Conservation (phyloP, 2,329 filamentous ascomycete genomes). For the Colletotrichum agaves region DNA sequence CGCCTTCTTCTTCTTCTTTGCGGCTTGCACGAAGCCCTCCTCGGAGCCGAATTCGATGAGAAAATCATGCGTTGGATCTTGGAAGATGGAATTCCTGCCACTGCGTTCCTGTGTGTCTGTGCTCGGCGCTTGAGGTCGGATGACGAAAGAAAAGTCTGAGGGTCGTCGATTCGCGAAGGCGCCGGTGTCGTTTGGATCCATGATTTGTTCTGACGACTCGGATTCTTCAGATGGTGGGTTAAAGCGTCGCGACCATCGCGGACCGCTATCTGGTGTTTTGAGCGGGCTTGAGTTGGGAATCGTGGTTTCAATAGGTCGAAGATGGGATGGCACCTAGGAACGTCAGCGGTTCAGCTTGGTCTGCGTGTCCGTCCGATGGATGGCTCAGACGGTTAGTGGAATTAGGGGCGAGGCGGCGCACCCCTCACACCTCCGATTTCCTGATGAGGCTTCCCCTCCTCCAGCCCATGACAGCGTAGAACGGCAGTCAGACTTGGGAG, state of each 20-base stretch:
- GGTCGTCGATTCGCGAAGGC: constrained; percentile 44
- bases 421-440: constrained; percentile 28
- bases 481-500: constrained; percentile 21
- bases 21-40: constrained; percentile 64
- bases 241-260: constrained; percentile 50
- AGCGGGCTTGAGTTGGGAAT: constrained; percentile 41
- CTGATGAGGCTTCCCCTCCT: not conserved
- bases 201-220: constrained; percentile 39
- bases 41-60: constrained; percentile 68
- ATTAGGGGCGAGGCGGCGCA: constrained; percentile 13
- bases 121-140: constrained; percentile 40
- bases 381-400: constrained; percentile 23
- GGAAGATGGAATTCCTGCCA: constrained; percentile 51
- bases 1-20: constrained; percentile 68
- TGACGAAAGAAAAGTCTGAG: constrained; percentile 39
- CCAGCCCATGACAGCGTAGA: not conserved
- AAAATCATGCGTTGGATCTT: constrained; percentile 56
- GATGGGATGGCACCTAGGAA: constrained; percentile 30
- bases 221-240: constrained; percentile 41
- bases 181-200: constrained; percentile 48
- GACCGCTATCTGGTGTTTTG: constrained; percentile 46
- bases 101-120: constrained; percentile 38
- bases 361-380: constrained; percentile 26
- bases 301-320: constrained; percentile 12
- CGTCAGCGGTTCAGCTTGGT: constrained; percentile 34